These are phyloP conservation scores for Blastomyces emzantsi DNA, from an alignment of 2,329 filamentous ascomycete species.

Conservation along the genomic window DNA sequence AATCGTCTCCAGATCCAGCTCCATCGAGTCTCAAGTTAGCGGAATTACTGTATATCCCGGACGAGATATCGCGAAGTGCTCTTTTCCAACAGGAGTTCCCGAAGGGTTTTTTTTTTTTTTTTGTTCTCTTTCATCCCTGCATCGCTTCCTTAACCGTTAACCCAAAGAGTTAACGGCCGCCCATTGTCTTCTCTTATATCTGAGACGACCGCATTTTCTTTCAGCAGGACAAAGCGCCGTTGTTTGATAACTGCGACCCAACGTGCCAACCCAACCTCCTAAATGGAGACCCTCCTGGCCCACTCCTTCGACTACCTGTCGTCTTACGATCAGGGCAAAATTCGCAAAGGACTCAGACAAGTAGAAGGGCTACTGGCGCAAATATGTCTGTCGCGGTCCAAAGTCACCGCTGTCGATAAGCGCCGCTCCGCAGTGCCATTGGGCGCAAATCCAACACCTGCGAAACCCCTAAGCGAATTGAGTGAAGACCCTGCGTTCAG, in stretches of 20 bases:
- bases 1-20: neutral
- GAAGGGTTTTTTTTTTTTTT: neutral
- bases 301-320: slow-evolving; percentile 95
- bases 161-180: neutral
- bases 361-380: slow-evolving; percentile 90
- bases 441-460: slow-evolving; percentile 35
- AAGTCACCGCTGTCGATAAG: slow-evolving; percentile 32
- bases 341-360: slow-evolving; percentile 87
- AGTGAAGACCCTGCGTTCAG: slow-evolving; percentile 78
- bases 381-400: slow-evolving; percentile 66
- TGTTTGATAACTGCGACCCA: slow-evolving; percentile 1
- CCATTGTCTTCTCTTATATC: neutral
- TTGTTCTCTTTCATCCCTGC: neutral
- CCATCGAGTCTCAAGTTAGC: neutral
- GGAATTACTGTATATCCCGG: neutral
- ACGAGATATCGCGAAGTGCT: neutral
- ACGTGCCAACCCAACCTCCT: neutral
- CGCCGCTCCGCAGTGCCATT: slow-evolving; percentile 35
- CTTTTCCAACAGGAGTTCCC: neutral
- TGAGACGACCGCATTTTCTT: neutral
- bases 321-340: slow-evolving; percentile 79
- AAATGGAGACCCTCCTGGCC: slow-evolving; percentile 84
- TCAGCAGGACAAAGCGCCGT: neutral
- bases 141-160: neutral
- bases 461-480: slow-evolving; percentile 60